Percentiles rank a stretch among this genome's conserved stretches.
These are phyloP conservation scores for Penicillium nordicum DNA, from an alignment of 2,329 filamentous ascomycete genomes.

Conservation along the genomic window DNA sequence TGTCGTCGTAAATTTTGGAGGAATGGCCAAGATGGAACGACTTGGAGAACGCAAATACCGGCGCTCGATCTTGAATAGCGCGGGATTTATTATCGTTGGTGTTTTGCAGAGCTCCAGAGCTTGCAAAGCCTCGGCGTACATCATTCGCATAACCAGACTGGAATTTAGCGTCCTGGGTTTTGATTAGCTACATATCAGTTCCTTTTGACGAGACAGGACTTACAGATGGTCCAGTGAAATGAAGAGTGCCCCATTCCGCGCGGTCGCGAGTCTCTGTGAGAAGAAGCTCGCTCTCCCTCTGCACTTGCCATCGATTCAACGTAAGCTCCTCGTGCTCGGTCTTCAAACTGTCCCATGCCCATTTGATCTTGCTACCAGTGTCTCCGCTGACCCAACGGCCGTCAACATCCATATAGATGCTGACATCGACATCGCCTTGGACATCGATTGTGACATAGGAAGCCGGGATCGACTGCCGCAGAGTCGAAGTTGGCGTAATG, in stretches of 20 bases:
- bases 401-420: constrained; percentile 64
- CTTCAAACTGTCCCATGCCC: constrained; percentile 57
- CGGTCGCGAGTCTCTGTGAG: constrained; percentile 72
- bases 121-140: constrained; percentile 67
- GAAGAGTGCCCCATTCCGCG: constrained; percentile 77
- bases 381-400: constrained; percentile 81
- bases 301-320: constrained; percentile 45
- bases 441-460: constrained; percentile 72
- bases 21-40: constrained; percentile 53
- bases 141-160: constrained; percentile 66
- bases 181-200: constrained; percentile 13
- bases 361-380: constrained; percentile 64
- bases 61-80: constrained; percentile 70
- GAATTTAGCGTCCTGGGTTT: constrained; percentile 55
- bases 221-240: constrained; percentile 67
- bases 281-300: constrained; percentile 56
- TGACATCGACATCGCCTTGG: constrained; percentile 62
- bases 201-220: constrained; percentile 11
- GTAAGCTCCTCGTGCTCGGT: constrained; percentile 37
- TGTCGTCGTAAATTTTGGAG: constrained; percentile 44
- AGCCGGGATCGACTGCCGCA: constrained; percentile 78
- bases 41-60: constrained; percentile 76
- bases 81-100: constrained; percentile 64
- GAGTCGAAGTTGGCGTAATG: constrained; percentile 74
- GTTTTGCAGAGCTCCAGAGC: constrained; percentile 64